Conservation (phyloP, 108 stramenopile genomes). For the Mayamaea pseudoterrestris region DNA sequence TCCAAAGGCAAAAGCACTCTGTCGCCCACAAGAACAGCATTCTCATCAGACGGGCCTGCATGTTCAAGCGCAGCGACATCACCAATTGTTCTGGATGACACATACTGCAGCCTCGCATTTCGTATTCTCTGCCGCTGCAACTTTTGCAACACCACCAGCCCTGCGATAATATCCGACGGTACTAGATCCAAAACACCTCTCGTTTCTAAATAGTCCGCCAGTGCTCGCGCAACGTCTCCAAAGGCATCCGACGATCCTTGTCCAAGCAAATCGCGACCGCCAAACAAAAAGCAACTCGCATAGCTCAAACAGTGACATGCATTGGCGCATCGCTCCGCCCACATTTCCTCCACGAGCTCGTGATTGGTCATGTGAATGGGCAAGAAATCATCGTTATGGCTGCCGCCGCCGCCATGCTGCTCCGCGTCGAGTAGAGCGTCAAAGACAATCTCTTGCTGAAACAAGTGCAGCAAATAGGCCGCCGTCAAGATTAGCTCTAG, state of each 20-base stretch:
- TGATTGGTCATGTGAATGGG: conserved; percentile 5
- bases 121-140: conserved; percentile 55
- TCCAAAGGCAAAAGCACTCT: background rate
- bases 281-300: conserved; percentile 76
- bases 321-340: conserved; percentile 44
- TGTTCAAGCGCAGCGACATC: background rate
- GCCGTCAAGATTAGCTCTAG: conserved; percentile 14
- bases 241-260: conserved; percentile 24
- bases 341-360: conserved; percentile 43
- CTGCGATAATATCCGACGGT: conserved; percentile 66
- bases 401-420: too few relatives aligned
- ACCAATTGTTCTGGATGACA: background rate
- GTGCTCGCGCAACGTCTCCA: conserved; percentile 53
- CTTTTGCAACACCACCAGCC: conserved; percentile 60
- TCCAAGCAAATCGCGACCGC: conserved; percentile 49
- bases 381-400: too few relatives aligned
- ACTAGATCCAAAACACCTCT: conserved; percentile 66
- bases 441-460: background rate
- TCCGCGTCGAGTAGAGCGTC: background rate
- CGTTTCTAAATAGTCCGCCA: conserved; percentile 77
- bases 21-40: background rate
- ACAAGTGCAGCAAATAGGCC: conserved; percentile 10
- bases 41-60: background rate
- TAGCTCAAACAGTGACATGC: conserved; percentile 45
- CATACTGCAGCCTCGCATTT: conserved; percentile 11